Conservation (phyloP, 345 rosid species). For the Toxicodendron radicans region DNA sequence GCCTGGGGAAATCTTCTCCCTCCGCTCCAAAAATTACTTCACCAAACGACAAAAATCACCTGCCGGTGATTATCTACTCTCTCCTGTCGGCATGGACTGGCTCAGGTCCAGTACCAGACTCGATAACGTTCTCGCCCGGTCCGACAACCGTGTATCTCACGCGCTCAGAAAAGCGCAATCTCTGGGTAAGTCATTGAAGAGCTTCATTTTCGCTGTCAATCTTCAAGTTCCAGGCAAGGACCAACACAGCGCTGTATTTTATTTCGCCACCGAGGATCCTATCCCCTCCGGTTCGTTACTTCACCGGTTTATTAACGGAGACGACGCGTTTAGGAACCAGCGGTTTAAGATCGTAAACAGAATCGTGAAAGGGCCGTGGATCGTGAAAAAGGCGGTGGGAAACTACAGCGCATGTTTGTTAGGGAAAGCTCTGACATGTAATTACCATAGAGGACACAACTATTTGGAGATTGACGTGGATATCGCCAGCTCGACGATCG, state of each 20-base stretch:
- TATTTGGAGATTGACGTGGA: conserved; percentile 91
- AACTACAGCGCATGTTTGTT: conserved; percentile 76
- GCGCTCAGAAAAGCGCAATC: conserved; percentile 66
- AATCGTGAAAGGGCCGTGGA: conserved; percentile 94
- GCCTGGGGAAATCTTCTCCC: conserved; percentile 72
- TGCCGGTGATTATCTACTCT: conserved; percentile 68
- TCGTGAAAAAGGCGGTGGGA: conserved; percentile 77
- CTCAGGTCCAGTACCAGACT: conserved; percentile 59
- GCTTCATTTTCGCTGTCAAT: conserved; percentile 79
- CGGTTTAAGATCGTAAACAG: conserved; percentile 90
- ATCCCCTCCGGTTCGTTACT: conserved; percentile 61
- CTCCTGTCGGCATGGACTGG: conserved; percentile 93
- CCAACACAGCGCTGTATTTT: conserved; percentile 79
- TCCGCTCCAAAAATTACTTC: conserved; percentile 64
- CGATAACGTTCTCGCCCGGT: conserved; percentile 74
- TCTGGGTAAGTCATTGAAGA: conserved; percentile 54
- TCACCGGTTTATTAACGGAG: conserved; percentile 69
- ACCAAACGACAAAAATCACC: conserved; percentile 61
- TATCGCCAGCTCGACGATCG: conserved; percentile 72
- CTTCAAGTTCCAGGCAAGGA: conserved; percentile 92
- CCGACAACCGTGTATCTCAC: conserved; percentile 73
- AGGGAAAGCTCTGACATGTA: conserved; percentile 82
- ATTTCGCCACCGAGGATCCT: conserved; percentile 79
- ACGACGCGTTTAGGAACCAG: conserved; percentile 72
- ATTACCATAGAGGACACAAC: conserved; percentile 73